Base-by-base conservation (phyloP, 2,329 filamentous ascomycete species). In the Fusarium luffae region DNA sequence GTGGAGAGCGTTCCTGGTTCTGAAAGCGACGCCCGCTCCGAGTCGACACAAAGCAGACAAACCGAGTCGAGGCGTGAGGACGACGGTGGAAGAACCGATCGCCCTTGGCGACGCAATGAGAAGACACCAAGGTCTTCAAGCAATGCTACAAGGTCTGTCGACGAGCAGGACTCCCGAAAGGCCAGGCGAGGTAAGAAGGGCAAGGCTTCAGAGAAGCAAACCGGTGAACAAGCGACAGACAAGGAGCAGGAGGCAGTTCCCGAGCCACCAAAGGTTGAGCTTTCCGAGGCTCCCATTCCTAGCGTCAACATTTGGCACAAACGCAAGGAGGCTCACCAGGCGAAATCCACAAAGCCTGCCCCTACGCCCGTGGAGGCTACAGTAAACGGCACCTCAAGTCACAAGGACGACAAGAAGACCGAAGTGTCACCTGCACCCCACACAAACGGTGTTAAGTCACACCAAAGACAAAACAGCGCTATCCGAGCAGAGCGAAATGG, bases 291-390 rank as follows among this genome's bases (percentile, higher is more conserved):
- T 19, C 92, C 93, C 30, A 85, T 92, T 44, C 96, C 96, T 1
- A 80, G 89, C 3, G 92, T 98, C 61, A 99, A 99, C 79, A 84
- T 94, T 67, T 99, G 96, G 95, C 87, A 90, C 68, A 89, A 94
- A 80, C 88, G 94, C 59, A 90, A 87, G 73, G 90, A 93, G 75
- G 89, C 89, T 48, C 81, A 85, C 46, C 83, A 85, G 67, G 83
- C 87, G 41, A 90, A 89, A 77, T 66, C 63, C 43, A 77, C 79
- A 25, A 86, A 84, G 74, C 58, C 75, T 16, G 47, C 77, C 14
- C 57, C 72, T 12, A 66, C 69, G 21, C 62, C 74, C n/a, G 52
- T 69, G n/a, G 87, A 87, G 74, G 77, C 77, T 50, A 68, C 73
- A n/a, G 59, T 71, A 65, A 79, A 78, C 48, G 74, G 75, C 27